Evolutionary conservation across 2,329 filamentous ascomycete species (phyloP).

Genomic region (Calycina marina): DNA sequence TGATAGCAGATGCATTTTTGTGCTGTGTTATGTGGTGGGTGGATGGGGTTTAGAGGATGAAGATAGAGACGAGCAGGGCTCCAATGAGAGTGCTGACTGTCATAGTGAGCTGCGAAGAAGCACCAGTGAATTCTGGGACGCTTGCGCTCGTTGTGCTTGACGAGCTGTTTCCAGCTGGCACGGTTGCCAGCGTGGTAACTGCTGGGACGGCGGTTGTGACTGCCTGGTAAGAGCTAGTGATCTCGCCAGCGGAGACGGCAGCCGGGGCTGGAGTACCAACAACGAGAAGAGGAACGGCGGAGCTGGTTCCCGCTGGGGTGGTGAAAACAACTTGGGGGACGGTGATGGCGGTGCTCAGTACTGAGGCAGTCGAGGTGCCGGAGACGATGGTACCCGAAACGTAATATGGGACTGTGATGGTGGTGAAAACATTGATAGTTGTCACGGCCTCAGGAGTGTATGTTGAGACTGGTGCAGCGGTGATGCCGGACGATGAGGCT

Average conservation of each 20-base stretch:
- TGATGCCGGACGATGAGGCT: constrained; percentile 25
- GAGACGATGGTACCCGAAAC: constrained; percentile 33
- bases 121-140: neutral
- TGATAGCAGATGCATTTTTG: no score
- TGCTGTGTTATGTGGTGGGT: no score
- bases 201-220: constrained; percentile 14
- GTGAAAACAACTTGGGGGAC: constrained; percentile 38
- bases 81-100: neutral
- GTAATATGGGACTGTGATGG: constrained; percentile 35
- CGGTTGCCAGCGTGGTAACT: neutral
- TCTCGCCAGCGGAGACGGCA: constrained; percentile 6
- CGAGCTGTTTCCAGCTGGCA: neutral
- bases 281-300: constrained; percentile 7
- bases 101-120: neutral
- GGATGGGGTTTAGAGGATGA: neutral
- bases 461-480: constrained; percentile 7
- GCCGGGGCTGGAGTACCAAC: constrained; percentile 26
- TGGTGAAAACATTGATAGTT: constrained; percentile 33
- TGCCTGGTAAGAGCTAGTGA: constrained; percentile 13
- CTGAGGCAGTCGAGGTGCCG: constrained; percentile 34
- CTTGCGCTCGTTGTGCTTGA: neutral
- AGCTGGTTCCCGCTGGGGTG: constrained; percentile 10
- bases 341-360: constrained; percentile 31
- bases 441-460: constrained; percentile 29
- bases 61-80: neutral